A percentile compares a stretch with the other conserved stretches of the same genome.
Conservation (phyloP, 1,139 yeast genomes). For the Protomyces gravidus region DNA sequence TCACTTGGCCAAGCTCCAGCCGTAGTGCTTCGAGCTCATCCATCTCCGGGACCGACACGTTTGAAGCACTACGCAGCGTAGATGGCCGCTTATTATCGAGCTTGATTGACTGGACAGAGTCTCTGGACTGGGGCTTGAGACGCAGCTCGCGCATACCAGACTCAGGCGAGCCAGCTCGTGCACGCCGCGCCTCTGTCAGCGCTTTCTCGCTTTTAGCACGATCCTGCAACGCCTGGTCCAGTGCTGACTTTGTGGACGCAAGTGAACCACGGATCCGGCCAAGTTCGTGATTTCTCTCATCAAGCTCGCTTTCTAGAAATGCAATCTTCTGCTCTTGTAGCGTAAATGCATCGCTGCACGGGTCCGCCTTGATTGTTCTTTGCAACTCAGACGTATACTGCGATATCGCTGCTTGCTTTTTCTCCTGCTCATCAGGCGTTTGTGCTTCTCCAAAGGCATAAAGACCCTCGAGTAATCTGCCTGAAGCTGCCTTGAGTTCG, state of each 20-base stretch:
- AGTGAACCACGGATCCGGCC: constrained; percentile 32
- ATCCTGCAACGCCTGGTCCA: constrained; percentile 33
- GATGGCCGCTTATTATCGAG: constrained; percentile 4
- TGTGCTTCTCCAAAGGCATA: constrained; percentile 1
- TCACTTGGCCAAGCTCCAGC: constrained; percentile 24
- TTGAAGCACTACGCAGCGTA: background rate
- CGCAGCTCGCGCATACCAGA: constrained; percentile 34
- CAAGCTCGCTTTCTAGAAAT: constrained; percentile 31
- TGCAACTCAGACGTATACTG: constrained; percentile 9
- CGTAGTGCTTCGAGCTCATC: constrained; percentile 28
- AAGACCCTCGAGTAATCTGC: constrained; percentile 16
- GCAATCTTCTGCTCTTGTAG: constrained; percentile 31
- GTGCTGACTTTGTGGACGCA: constrained; percentile 29
- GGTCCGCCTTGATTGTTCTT: constrained; percentile 27
- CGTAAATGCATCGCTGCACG: constrained; percentile 13
- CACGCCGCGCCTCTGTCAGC: constrained; percentile 31
- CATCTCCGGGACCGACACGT: constrained; percentile 13
- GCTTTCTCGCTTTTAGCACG: constrained; percentile 30
- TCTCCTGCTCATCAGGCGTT: background rate
- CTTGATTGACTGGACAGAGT: background rate
- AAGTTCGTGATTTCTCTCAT: constrained; percentile 32
- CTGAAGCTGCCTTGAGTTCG: constrained; percentile 31
- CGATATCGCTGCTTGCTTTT: constrained; percentile 23
- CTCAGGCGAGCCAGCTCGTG: constrained; percentile 13
- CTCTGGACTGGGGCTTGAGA: constrained; percentile 25